Evolutionary conservation across 257 asterid species (phyloP).

Genomic region (Thymus mandschuricus): DNA sequence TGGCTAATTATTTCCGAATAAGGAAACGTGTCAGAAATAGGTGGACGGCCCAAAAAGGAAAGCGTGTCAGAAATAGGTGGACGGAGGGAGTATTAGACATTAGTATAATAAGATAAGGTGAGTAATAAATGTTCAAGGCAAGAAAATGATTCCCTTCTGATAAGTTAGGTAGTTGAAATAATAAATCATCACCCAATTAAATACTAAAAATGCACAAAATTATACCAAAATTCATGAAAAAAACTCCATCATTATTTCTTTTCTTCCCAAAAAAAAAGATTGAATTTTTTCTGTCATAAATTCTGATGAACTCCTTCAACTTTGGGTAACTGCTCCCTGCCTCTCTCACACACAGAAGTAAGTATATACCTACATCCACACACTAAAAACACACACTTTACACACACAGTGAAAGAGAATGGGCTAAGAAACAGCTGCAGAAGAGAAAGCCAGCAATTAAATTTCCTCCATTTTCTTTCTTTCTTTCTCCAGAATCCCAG

Average conservation of each 20-base stretch:
- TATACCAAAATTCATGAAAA: neutral
- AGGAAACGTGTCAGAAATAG: no score
- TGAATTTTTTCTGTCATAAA: neutral
- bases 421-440: slow-evolving; percentile 2
- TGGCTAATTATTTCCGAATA: no score
- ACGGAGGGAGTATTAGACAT: no score
- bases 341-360: neutral
- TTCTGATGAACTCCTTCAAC: slow-evolving; percentile 31
- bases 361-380: neutral
- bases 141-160: neutral
- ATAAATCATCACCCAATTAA: neutral
- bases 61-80: no score
- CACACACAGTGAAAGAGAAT: slow-evolving; percentile 1
- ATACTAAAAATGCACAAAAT: neutral
- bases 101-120: no score
- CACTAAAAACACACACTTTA: neutral
- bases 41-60: no score
- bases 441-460: neutral
- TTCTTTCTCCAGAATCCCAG: slow-evolving; percentile 25
- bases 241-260: no score
- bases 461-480: slow-evolving; percentile 3
- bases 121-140: neutral
- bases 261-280: no score
- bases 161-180: neutral
- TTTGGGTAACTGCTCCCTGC: slow-evolving; percentile 34